These are phyloP conservation scores for Penicillium sp. DNA, from an alignment of 2,329 filamentous ascomycete species.

Conservation along the genomic window DNA sequence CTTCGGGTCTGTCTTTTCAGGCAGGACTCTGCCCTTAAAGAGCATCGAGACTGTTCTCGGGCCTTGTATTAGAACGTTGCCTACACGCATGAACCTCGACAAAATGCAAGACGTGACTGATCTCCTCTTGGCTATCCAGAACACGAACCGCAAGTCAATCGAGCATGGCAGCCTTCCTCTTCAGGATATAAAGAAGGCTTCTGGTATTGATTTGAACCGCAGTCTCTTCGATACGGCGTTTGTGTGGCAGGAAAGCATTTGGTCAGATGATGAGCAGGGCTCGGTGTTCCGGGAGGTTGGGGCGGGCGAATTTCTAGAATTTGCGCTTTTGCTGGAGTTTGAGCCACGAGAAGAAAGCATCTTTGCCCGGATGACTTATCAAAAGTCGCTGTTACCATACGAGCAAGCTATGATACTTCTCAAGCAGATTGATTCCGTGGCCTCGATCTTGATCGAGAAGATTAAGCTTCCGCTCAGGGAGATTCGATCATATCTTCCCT, in stretches of 20 bases:
- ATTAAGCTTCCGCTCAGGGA: constrained; percentile 32
- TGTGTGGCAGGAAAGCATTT: constrained; percentile 76
- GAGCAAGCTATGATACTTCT: constrained; percentile 57
- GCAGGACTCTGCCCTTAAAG: constrained; percentile 68
- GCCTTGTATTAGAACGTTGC: constrained; percentile 74
- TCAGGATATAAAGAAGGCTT: constrained; percentile 64
- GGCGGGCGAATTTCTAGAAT: constrained; percentile 71
- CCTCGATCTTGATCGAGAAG: constrained; percentile 41
- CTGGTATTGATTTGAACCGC: constrained; percentile 50
- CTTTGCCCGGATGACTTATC: constrained; percentile 54
- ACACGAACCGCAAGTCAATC: constrained; percentile 63
- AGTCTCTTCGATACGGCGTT: constrained; percentile 74
- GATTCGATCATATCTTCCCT: constrained; percentile 27
- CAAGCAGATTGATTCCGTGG: constrained; percentile 59
- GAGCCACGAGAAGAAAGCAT: constrained; percentile 58
- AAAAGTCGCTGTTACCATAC: constrained; percentile 52
- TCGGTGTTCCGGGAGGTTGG: constrained; percentile 53
- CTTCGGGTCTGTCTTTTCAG: constrained; percentile 78
- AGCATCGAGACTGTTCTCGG: constrained; percentile 72
- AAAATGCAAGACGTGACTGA: constrained; percentile 54
- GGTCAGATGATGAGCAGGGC: constrained; percentile 29
- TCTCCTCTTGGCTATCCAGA: constrained; percentile 62
- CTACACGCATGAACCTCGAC: constrained; percentile 62
- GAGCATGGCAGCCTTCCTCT: constrained; percentile 63
- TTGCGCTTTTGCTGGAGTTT: constrained; percentile 71